Base-by-base conservation (phyloP, 768 basidiomycete genomes). In the Phlegmacium glaucopus region DNA sequence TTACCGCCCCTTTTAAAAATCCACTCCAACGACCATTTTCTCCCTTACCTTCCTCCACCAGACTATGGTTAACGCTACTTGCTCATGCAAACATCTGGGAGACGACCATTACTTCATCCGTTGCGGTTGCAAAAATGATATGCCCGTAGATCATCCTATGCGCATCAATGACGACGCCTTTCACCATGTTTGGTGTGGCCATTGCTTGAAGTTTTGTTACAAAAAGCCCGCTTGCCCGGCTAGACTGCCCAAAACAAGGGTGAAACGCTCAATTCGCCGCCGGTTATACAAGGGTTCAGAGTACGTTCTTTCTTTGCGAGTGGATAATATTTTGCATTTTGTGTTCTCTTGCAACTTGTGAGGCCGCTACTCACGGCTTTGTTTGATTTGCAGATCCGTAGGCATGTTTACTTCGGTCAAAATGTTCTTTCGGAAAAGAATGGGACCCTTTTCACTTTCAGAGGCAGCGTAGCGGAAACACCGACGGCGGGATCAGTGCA, bases 41-140 rank as follows among this genome's bases (percentile, higher is more conserved):
- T 35, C 34, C 27, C 27, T 49, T 35, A 47, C 13, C 12, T 15
- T 44, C 16, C 42, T 36, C 28, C 29, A 15, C 13, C n/a, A 29
- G 10, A 35, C 28, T 25, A 53, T 55, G 51, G 30, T 41, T 9
- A 15, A 42, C 11, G 25, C 49, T 15, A 49, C 49, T 27, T 65
- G 59, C 47, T 45, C 56, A 15, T 65, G 63, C 50, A 39, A 41
- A 9, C 61, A 65, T 34, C 41, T 29, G 18, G 39, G 44, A 35
- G 38, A 42, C 22, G 42, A 55, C 9, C 62, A 65, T 44, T 48
- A 47, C 34, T 45, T 58, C 40, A 49, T 56, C 26, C 66, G 59
- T 37, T 67, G 64, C 40, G 63, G 62, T 22, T 65, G 64, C 42
- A 51, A 61, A 13, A 61, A 61, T 43, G 57, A 65, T 44, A 56